These are phyloP conservation scores for Irpex sp. DNA, from an alignment of 1,284 basidiomycete genomes.

Conservation along the genomic window DNA sequence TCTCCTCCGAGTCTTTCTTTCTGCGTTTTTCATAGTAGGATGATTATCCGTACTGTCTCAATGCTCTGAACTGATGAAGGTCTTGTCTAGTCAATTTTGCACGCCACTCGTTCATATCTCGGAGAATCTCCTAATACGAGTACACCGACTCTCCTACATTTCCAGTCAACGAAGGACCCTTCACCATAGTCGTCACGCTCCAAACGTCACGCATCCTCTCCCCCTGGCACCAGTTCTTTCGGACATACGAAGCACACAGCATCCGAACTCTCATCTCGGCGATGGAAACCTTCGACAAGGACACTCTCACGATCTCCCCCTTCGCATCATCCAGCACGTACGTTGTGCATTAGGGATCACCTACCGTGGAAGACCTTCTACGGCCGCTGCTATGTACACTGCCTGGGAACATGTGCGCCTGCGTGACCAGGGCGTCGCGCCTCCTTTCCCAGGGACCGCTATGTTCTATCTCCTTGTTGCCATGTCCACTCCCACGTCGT, in stretches of 20 bases:
- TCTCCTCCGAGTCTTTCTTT: not conserved
- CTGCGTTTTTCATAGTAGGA: not conserved
- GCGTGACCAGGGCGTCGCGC: not conserved
- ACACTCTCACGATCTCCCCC: not conserved
- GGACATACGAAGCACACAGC: not conserved
- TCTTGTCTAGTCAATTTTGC: not conserved
- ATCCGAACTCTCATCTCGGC: not conserved
- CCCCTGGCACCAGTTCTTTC: not conserved
- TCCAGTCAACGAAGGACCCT: not conserved
- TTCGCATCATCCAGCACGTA: not conserved
- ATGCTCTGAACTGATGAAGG: not conserved
- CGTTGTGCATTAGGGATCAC: not conserved
- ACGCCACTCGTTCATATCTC: not conserved
- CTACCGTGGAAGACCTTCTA: not conserved
- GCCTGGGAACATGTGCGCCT: not conserved
- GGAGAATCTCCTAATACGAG: not conserved
- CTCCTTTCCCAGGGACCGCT: not conserved
- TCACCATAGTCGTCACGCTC: not conserved
- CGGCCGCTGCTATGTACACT: not conserved
- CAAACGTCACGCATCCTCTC: not conserved
- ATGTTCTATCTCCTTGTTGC: not conserved
- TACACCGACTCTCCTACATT: too few relatives aligned
- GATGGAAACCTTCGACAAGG: not conserved
- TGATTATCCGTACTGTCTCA: not conserved
- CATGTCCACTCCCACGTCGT: not conserved